Evolutionary conservation across 176 grass and related monocot genomes (phyloP), one percentile per base, ranked within the genome.

Genomic region (Avena eriantha): DNA sequence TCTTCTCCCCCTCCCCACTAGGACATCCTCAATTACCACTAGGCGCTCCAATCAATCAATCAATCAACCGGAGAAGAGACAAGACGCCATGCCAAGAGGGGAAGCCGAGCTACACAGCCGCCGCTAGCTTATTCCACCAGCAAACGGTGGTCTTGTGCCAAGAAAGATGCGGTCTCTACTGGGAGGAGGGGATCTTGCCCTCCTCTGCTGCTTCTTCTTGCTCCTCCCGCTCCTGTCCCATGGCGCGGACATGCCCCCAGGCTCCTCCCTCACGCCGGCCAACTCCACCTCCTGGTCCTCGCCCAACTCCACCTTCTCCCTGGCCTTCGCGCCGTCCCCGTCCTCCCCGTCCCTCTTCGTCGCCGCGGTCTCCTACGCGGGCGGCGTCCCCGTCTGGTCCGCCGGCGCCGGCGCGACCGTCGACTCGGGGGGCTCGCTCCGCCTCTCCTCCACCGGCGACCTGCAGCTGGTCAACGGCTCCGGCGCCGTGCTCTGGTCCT

Each of bases 381-480:
- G 87, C 70, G 84, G 87, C 59, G 83, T 92, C 71, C 68, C 85
- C 41, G 34, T 95, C 77, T 84, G 97, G 94, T 80, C 94, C 31
- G 89, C 92, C 51, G 87, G 87, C 29, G 36, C 22, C 23, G 86
- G 79, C 69, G 60, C 66, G 50, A 58, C 84, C 23, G 87, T 99
- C 10, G 92, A 96, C 87, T 99, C 94, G 2, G 69, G 77, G 0
- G 92, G 84, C 29, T 93, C 90, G 54, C 85, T 99, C 85, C 88
- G 83, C 57, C 94, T 99, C 77, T 73, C 79, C 4, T 73, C 60
- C 17, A 86, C 26, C 61, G 94, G 97, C 67, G 88, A 96, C 90
- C 91, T 99, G 80, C 85, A 81, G 84, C 92, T 99, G 16, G 39
- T 85, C 76, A 94, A 94, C 84, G 92, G 90, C n/a, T 93, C 92